Base-by-base conservation (phyloP, 1,284 basidiomycete genomes). In the Melampsora americana region DNA sequence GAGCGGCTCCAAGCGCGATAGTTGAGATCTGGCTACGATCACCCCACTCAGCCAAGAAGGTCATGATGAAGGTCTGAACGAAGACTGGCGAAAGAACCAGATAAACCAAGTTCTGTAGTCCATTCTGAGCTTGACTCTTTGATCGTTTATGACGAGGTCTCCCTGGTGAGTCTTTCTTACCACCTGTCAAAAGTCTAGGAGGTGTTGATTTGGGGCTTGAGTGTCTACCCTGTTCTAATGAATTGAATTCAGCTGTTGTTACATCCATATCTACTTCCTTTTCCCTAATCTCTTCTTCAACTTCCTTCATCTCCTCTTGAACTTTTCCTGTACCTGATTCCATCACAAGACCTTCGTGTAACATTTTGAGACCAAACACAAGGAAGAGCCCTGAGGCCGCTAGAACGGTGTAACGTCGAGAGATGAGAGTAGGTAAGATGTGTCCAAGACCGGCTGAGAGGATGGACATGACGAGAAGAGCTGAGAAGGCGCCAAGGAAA, bases 11-110 rank as follows among this genome's bases (percentile, higher is more conserved):
- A 66, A 99, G 86, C 1, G 93, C 95, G 79, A 99, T 97, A 0
- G 95, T 99, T 0, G 96, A 92, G 80, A 99, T 95, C 84, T 99
- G 96, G 81, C 92, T 94, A 61, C 95, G 86, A 84, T 99, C 96
- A 0, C 95, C 96, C 95, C 95, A 99, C 84, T 99, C 95, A 28
- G 95, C 96, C 14, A 99, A 86, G 84, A 99, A 99, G 0, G 95
- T 98, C 75, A 99, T 86, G 50, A 95, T 85, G 80, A 99, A 99
- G 0, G 93, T 89, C 83, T 99, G 95, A 1, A 95, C 93, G 80
- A 97, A 97, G 0, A 96, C 92, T 0, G 95, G 96, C 0, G 90
- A 92, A 23, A 97, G 86, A 79, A 95, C 85, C 32, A 96, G 85
- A 79, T 89, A 90, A 82, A 89, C 90, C 79, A 93, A 89, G 81